Evolutionary conservation across 2,329 filamentous ascomycete species (phyloP).

Genomic region (Trichoderma guizhouense): DNA sequence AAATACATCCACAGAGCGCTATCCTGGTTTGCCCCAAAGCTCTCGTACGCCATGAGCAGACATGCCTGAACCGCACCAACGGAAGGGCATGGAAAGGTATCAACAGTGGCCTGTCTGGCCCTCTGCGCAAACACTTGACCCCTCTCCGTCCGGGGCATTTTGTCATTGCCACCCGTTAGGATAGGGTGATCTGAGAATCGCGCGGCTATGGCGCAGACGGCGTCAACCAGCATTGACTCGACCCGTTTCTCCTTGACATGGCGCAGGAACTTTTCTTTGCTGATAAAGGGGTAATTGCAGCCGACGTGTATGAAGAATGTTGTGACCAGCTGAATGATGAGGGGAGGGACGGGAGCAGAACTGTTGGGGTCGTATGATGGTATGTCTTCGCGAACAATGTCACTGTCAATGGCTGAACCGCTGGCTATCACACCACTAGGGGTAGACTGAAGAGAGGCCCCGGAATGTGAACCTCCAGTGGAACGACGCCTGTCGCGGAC

Average conservation of each 20-base stretch:
- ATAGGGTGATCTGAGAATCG: constrained; percentile 66
- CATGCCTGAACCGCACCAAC: constrained; percentile 82
- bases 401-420: constrained; percentile 42
- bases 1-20: constrained; percentile 94
- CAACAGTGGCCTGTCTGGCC: constrained; percentile 77
- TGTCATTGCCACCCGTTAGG: constrained; percentile 46
- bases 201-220: constrained; percentile 77
- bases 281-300: constrained; percentile 82
- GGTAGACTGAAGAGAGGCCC: constrained; percentile 46
- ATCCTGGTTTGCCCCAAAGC: constrained; percentile 84
- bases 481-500: constrained; percentile 64
- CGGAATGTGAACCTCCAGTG: constrained; percentile 54
- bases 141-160: constrained; percentile 60
- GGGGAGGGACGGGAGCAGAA: constrained; percentile 63
- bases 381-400: constrained; percentile 49
- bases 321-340: constrained; percentile 74
- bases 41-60: constrained; percentile 79
- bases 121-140: constrained; percentile 76
- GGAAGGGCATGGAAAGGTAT: constrained; percentile 78
- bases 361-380: constrained; percentile 77
- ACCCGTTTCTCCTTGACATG: constrained; percentile 76
- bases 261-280: constrained; percentile 67
- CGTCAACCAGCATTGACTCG: constrained; percentile 81
- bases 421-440: constrained; percentile 34
- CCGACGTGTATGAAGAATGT: constrained; percentile 80